A percentile compares a stretch with the other conserved stretches of the same genome.
phyloP scores from a whole-genome alignment of 805 yeast genomes.

The Cyberlindnera mississippiensis region DNA sequence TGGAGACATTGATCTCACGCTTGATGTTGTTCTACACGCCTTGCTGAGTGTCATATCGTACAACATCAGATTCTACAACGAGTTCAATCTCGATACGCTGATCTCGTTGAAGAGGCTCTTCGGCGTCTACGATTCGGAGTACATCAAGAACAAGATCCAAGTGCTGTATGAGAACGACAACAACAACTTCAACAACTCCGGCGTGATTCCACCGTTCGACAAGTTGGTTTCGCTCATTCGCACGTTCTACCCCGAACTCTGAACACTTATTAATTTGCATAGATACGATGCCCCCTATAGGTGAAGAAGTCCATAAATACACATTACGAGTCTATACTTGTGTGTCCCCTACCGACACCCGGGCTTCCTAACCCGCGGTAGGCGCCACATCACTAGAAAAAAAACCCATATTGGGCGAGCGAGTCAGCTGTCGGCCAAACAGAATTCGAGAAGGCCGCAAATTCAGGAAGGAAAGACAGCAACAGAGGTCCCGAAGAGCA shows the following conservation, averaged over 20 bases:
- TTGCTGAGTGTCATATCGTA: conserved; percentile 54
- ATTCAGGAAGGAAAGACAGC: not conserved
- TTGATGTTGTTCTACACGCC: conserved; percentile 39
- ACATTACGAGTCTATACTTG: too few species aligned
- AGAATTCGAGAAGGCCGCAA: conserved; percentile 3
- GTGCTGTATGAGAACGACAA: conserved; percentile 28
- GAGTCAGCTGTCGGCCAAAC: conserved; percentile 16
- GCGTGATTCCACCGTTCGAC: conserved; percentile 28
- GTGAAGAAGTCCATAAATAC: too few species aligned
- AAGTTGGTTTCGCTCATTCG: conserved; percentile 13
- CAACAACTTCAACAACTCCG: conserved; percentile 20
- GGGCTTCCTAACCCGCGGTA: too few species aligned
- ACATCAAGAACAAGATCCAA: conserved; percentile 28
- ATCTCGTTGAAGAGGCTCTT: conserved; percentile 43
- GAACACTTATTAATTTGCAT: too few species aligned
- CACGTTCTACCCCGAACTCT: conserved; percentile 3
- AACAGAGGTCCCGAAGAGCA: not conserved
- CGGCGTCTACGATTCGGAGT: conserved; percentile 31
- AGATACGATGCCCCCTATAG: too few species aligned
- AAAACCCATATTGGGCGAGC: conserved; percentile 5
- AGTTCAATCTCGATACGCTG: conserved; percentile 40
- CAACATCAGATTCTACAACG: conserved; percentile 63
- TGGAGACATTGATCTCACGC: conserved; percentile 21
- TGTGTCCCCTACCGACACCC: too few species aligned
- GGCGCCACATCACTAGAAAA: conserved; percentile 1